Conservation (phyloP, 352 stramenopile species). For the Plasmopara muralis region DNA sequence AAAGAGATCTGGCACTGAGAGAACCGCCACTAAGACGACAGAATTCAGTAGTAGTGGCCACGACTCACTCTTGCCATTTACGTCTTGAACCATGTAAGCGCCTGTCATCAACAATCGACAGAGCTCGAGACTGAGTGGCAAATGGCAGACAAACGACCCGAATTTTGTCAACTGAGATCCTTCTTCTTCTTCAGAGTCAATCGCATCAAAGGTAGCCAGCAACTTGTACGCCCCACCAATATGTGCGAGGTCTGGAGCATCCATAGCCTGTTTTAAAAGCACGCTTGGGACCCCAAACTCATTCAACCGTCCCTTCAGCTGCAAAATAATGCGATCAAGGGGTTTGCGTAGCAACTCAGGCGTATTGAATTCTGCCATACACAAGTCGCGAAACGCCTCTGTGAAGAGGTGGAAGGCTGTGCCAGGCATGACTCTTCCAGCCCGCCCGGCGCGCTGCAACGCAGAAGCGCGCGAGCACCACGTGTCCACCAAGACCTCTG, state of each 20-base stretch:
- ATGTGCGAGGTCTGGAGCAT: constrained; percentile 57
- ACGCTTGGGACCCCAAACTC: constrained; percentile 65
- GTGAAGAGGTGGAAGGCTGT: constrained; percentile 88
- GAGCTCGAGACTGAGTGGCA: constrained; percentile 69
- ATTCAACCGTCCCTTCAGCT: constrained; percentile 65
- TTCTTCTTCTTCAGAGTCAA: constrained; percentile 51
- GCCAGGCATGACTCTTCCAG: constrained; percentile 90
- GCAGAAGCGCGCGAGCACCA: constrained; percentile 94
- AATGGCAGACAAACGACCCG: constrained; percentile 68
- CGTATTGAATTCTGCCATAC: constrained; percentile 76
- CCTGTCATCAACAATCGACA: constrained; percentile 70
- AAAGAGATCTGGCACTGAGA: constrained; percentile 67
- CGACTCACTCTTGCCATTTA: constrained; percentile 15
- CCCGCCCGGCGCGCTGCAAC: constrained; percentile 79
- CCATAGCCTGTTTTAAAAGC: constrained; percentile 58
- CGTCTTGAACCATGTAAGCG: constrained; percentile 35
- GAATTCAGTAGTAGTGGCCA: constrained; percentile 44
- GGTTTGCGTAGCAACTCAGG: constrained; percentile 79
- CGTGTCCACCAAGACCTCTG: constrained; percentile 64
- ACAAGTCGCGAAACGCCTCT: constrained; percentile 49
- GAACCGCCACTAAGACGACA: constrained; percentile 59
- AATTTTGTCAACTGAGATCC: constrained; percentile 63
- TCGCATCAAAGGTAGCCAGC: constrained; percentile 58
- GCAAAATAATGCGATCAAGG: constrained; percentile 71
- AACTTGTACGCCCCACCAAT: constrained; percentile 77